Conservation (phyloP, 176 grass and related monocot genomes). For the Ensete glaucum region DNA sequence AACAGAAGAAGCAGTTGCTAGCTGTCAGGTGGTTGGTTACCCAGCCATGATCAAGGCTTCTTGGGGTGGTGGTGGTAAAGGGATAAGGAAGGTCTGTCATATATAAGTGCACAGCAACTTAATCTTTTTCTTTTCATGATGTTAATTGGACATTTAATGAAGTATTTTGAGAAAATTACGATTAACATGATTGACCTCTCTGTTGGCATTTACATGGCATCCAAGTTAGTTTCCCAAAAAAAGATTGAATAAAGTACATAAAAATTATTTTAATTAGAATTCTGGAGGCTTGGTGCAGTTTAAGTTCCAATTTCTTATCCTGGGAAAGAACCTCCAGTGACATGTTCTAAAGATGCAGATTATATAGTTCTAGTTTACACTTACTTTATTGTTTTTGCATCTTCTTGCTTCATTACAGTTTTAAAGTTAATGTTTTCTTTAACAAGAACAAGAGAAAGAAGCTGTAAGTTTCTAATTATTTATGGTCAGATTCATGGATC, state of each 20-base stretch:
- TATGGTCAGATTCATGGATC: neutral
- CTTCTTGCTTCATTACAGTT: too few relatives aligned
- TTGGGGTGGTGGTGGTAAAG: constrained; percentile 98
- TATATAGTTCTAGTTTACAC: too few relatives aligned
- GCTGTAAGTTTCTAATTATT: too few relatives aligned
- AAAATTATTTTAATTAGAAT: neutral
- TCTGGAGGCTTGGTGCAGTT: neutral
- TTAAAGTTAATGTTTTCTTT: too few relatives aligned
- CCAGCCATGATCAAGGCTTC: constrained; percentile 99
- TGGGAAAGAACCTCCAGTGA: neutral
- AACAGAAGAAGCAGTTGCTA: constrained; percentile 90
- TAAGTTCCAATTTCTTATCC: neutral
- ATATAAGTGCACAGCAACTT: neutral
- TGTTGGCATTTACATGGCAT: neutral
- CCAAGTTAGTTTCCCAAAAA: neutral
- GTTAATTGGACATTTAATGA: neutral
- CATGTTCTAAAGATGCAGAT: neutral
- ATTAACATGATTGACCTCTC: neutral
- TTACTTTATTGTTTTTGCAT: too few relatives aligned
- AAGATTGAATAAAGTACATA: neutral
- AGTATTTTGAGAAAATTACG: neutral
- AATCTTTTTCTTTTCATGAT: too few relatives aligned
- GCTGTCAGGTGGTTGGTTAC: constrained; percentile 90
- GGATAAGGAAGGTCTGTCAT: constrained; percentile 84
- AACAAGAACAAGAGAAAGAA: too few relatives aligned